Conservation (phyloP, 2,329 filamentous ascomycete genomes). For the Alternaria sp. region DNA sequence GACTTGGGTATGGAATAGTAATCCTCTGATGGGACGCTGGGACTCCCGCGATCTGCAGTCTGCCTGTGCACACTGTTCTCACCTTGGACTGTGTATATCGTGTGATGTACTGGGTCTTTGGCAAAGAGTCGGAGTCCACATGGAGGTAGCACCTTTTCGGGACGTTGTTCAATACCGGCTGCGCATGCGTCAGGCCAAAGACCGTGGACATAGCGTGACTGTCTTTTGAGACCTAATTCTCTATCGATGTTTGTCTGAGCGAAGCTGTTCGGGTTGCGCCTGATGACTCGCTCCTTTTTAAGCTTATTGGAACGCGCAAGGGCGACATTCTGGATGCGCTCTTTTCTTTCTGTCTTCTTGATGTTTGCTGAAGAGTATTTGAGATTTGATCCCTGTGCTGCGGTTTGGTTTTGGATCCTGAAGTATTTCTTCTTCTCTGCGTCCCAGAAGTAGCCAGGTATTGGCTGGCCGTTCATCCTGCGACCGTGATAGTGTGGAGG, state of each 20-base stretch:
- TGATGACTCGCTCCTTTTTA: conserved; percentile 33
- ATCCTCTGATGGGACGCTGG: not conserved
- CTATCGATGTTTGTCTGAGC: conserved; percentile 28
- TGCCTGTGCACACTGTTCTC: conserved; percentile 31
- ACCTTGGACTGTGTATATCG: conserved; percentile 32
- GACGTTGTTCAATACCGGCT: conserved; percentile 14
- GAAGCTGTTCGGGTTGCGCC: conserved; percentile 24
- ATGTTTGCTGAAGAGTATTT: conserved; percentile 54
- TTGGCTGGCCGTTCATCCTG: conserved; percentile 48
- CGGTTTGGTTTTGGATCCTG: conserved; percentile 49
- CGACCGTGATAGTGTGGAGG: not conserved
- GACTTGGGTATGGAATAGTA: not conserved
- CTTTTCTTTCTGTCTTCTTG: conserved; percentile 42
- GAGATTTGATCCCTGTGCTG: conserved; percentile 37
- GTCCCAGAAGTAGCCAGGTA: conserved; percentile 59
- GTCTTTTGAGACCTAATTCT: conserved; percentile 34
- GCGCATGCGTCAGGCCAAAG: conserved; percentile 38
- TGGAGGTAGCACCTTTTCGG: conserved; percentile 9
- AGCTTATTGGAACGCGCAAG: conserved; percentile 15
- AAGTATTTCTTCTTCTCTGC: conserved; percentile 59
- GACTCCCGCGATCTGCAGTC: conserved; percentile 6
- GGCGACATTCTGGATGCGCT: conserved; percentile 16
- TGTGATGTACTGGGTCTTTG: conserved; percentile 29
- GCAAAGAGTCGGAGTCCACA: conserved; percentile 34
- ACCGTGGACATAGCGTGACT: conserved; percentile 23